Base-by-base conservation (phyloP, 257 asterid species). In the Plantago major region DNA sequence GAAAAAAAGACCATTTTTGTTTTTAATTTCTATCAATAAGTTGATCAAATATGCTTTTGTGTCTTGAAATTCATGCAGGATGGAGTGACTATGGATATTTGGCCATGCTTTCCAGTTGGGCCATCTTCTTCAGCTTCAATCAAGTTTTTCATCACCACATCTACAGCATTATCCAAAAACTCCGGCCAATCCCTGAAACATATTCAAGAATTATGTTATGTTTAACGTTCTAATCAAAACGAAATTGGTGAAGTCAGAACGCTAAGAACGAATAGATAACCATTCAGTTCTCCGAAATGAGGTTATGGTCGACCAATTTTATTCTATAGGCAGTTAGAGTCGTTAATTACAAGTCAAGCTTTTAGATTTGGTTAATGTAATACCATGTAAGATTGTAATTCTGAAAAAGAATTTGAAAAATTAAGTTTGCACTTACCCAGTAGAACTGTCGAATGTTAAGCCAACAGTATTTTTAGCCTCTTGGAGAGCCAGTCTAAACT, bases 401-500 rank as follows among this genome's bases (percentile, higher is more conserved):
- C n/a, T n/a, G n/a, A n/a, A n/a, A n/a, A n/a, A n/a, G n/a, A n/a
- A n/a, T n/a, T n/a, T n/a, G n/a, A 42, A 13, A 11, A 46, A 28
- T 8, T 3, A 13, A n/a, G n/a, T n/a, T 14, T 12, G 7, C 42
- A 28, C 78, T 66, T 66, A 88, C 93, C 96, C 97, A 9, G 42
- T 67, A 30, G 71, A 30, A 3, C 89, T 85, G 68, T 90, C 95
- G 47, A 90, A 90, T 6, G 97, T 81, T 37, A 90, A 66, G 3
- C 97, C 97, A 18, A 90, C 97, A 19, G 90, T 90, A 67, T 64
- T 60, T 11, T 64, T 87, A 0, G 96, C 97, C 75, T 81, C 90
- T 50, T 85, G 89, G 7, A 90, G 79, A 13, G 97, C 95, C 49
- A 64, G 18, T 5, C 65, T 58, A 58, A 83, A 90, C 65, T 71